Conservation (phyloP, 257 asterid species). For the Solanum peruvianum region DNA sequence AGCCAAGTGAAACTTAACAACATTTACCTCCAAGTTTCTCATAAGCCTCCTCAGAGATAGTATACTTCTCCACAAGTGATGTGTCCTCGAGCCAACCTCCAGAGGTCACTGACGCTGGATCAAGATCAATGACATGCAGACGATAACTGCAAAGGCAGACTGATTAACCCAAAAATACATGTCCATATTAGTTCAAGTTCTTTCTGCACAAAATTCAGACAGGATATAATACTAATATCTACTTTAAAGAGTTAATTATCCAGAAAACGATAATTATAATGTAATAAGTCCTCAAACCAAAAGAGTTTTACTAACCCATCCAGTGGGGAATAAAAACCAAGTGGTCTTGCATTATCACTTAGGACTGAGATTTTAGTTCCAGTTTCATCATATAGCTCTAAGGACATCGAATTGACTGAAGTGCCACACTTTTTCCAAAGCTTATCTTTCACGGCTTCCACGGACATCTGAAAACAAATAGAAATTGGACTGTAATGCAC, state of each 20-base stretch:
- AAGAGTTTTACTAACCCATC: constrained; percentile 47
- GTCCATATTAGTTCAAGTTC: not conserved
- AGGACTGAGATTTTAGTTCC: constrained; percentile 55
- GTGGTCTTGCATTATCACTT: constrained; percentile 44
- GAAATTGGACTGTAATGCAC: not conserved
- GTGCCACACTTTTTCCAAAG: constrained; percentile 93
- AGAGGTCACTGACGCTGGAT: constrained; percentile 85
- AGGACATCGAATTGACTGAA: constrained; percentile 66
- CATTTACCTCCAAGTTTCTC: constrained; percentile 65
- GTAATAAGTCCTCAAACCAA: not conserved
- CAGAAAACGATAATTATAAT: not conserved
- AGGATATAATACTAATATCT: not conserved
- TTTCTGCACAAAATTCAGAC: not conserved
- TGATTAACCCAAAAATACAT: not conserved
- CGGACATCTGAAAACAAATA: constrained; percentile 42
- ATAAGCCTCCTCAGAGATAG: constrained; percentile 88
- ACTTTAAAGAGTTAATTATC: not conserved
- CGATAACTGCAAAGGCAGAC: constrained; percentile 41
- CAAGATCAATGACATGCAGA: constrained; percentile 74
- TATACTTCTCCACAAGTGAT: constrained; percentile 91
- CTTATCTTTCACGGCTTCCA: constrained; percentile 86
- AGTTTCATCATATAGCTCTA: constrained; percentile 78
- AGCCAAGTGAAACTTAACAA: not conserved
- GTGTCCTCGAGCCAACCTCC: constrained; percentile 99
- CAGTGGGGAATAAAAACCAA: constrained; percentile 85